Base-by-base conservation (phyloP, 1,284 basidiomycete genomes). In the Cryptococcus depauperatus region DNA sequence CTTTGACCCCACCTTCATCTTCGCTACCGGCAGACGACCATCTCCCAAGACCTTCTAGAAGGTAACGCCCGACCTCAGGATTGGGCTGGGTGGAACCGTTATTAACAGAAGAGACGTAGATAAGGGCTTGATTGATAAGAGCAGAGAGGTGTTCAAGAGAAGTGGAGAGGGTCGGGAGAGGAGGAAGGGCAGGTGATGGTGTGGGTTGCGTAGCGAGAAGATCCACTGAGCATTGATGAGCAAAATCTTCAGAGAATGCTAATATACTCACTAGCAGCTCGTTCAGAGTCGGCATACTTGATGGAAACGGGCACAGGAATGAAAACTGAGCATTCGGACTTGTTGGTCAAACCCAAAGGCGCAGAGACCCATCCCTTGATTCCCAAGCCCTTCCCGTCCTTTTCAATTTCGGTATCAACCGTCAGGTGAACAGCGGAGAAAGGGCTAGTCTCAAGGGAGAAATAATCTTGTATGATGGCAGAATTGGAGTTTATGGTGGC, bases 401-500 rank as follows among this genome's bases (percentile, higher is more conserved):
- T 79, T 16, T 81, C 77, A 22, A 69, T 53, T 34, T 69, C 62
- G 11, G 92, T 93, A 72, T 95, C 90, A 37, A 99, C 75, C 10
- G 90, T 86, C 43, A 99, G 76, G 70, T 98, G 93, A 35, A 99
- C 80, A 4, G 95, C 91, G 48, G 85, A 86, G 69, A 85, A 80
- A 4, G 89, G 85, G 1, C 80, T 76, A 3, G 88, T 91, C 73
- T 98, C 90, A 76, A 85, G 81, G 32, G 87, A 82, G 73, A 95
- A 98, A 73, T 96, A 96, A 73, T 96, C 92, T 78, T 98, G 95
- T 64, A 99, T 95, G 55, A 99, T 78, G 18, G 95, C 91, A 35
- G 91, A 93, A 76, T 93, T 93, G 13, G 87, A 88, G 75, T 95
- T 93, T 50, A 98, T 79, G 54, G 85, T 82, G 19, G 21, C 84